Evolutionary conservation across 495 filamentous ascomycete species (phyloP).

Genomic region (Cercophora newfieldiana): DNA sequence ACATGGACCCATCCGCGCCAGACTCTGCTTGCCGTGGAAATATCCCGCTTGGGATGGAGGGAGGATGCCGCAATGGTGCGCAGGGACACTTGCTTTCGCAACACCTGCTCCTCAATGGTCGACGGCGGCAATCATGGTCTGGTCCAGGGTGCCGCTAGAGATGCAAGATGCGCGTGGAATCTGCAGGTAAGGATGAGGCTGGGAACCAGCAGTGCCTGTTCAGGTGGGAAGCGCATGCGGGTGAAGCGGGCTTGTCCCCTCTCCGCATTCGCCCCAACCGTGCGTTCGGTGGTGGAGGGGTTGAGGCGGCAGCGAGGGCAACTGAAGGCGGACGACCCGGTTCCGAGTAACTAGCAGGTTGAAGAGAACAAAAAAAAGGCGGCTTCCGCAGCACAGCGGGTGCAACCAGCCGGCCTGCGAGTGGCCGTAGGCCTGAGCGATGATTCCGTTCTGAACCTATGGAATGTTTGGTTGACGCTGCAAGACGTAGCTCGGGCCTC

Average conservation of each 20-base stretch:
- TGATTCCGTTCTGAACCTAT: slow-evolving; percentile 14
- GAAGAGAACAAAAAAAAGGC: no score
- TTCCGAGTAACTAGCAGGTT: background rate
- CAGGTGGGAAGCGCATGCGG: slow-evolving; percentile 4
- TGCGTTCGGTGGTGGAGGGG: background rate
- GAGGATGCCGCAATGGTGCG: background rate
- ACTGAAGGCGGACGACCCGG: slow-evolving; percentile 8
- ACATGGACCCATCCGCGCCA: slow-evolving; percentile 2
- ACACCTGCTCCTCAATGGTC: slow-evolving; percentile 10
- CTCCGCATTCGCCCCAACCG: slow-evolving; percentile 9
- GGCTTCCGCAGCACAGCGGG: background rate
- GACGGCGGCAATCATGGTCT: background rate
- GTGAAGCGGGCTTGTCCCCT: background rate
- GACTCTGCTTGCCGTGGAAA: background rate
- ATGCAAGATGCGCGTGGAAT: slow-evolving; percentile 12
- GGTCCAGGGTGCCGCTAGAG: background rate
- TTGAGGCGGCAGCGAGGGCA: background rate
- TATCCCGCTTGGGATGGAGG: slow-evolving; percentile 12
- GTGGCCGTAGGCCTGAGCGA: background rate
- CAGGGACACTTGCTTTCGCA: background rate
- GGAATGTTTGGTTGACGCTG: background rate
- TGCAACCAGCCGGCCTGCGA: background rate
- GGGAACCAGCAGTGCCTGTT: slow-evolving; percentile 4
- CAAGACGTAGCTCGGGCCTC: slow-evolving; percentile 5
- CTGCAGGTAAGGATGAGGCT: slow-evolving; percentile 16